Conservation (phyloP, 148 eudicot genomes). For the Camellia lanceoleosa region DNA sequence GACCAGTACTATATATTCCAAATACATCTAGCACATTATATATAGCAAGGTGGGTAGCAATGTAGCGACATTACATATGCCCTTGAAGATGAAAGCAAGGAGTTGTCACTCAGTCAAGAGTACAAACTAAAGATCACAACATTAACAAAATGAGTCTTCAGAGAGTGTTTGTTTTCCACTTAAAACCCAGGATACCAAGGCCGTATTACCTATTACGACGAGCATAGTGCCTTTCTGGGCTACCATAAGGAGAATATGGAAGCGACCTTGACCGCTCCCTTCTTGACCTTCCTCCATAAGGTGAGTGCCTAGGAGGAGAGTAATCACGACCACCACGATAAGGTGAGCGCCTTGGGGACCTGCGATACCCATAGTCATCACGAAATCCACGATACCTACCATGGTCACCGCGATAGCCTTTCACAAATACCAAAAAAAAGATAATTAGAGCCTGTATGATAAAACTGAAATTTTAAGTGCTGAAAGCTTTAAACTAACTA, state of each 20-base stretch:
- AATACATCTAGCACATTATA: background rate
- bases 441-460: background rate
- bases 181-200: background rate
- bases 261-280: slow-evolving; percentile 80
- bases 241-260: slow-evolving; percentile 68
- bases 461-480: background rate
- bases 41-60: background rate
- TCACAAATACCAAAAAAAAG: background rate
- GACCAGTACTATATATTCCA: background rate
- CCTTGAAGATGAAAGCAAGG: background rate
- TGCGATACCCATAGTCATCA: slow-evolving; percentile 72
- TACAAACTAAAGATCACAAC: background rate
- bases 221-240: slow-evolving; percentile 67
- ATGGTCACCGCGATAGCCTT: slow-evolving; percentile 67
- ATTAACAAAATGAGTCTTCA: background rate
- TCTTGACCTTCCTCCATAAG: slow-evolving; percentile 85
- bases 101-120: background rate
- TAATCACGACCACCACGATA: slow-evolving; percentile 73
- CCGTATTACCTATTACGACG: slow-evolving; percentile 59
- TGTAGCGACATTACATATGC: background rate
- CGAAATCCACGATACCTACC: slow-evolving; percentile 76
- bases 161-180: background rate
- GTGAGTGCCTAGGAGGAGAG: slow-evolving; percentile 80
- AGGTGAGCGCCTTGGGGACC: slow-evolving; percentile 91
- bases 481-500: background rate